Percentiles rank a stretch among this genome's conserved stretches.
Evolutionary conservation across 2,329 filamentous ascomycete genomes (phyloP).

Genomic region (Verticillium tricorpus): DNA sequence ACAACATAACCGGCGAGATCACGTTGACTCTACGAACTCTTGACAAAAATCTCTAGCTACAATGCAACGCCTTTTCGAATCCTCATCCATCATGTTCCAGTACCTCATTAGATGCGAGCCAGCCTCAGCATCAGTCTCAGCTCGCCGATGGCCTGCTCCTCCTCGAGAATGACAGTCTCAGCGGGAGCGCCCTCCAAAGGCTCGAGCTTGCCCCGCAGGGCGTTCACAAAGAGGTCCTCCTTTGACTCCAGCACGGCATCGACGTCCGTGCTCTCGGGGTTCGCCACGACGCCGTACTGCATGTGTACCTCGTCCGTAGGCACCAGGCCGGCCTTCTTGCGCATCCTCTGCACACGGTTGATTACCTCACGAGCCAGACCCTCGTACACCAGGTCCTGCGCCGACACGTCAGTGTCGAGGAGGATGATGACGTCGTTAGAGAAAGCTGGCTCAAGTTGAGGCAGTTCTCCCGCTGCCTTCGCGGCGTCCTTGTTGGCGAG

Average conservation of each 20-base stretch:
- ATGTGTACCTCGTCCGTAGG: slow-evolving; percentile 94
- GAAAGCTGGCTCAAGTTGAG: slow-evolving; percentile 2
- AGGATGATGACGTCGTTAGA: slow-evolving; percentile 80
- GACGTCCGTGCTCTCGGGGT: slow-evolving; percentile 73
- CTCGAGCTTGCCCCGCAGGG: slow-evolving; percentile 71
- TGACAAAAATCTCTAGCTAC: slow-evolving; percentile 1
- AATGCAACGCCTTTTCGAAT: slow-evolving; percentile 4
- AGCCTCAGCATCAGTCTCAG: slow-evolving; percentile 75
- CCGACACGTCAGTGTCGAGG: slow-evolving; percentile 76
- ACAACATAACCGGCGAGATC: not conserved
- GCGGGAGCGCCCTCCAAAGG: slow-evolving; percentile 18
- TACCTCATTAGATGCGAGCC: slow-evolving; percentile 42
- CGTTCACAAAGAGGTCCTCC: slow-evolving; percentile 66
- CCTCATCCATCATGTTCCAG: not conserved
- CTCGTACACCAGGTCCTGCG: slow-evolving; percentile 75
- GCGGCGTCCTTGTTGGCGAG: slow-evolving; percentile 5
- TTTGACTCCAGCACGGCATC: slow-evolving; percentile 67
- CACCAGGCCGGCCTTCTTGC: slow-evolving; percentile 89
- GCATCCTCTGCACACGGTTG: slow-evolving; percentile 83
- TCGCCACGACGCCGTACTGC: slow-evolving; percentile 79
- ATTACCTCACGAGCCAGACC: slow-evolving; percentile 89
- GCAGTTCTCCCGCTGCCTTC: not conserved
- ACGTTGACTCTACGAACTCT: not conserved
- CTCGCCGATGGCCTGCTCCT: slow-evolving; percentile 82
- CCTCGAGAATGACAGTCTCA: slow-evolving; percentile 61